These are phyloP conservation scores for Dictyostelium capitatum DNA, from an alignment of 78 protist species.

Conservation along the genomic window DNA sequence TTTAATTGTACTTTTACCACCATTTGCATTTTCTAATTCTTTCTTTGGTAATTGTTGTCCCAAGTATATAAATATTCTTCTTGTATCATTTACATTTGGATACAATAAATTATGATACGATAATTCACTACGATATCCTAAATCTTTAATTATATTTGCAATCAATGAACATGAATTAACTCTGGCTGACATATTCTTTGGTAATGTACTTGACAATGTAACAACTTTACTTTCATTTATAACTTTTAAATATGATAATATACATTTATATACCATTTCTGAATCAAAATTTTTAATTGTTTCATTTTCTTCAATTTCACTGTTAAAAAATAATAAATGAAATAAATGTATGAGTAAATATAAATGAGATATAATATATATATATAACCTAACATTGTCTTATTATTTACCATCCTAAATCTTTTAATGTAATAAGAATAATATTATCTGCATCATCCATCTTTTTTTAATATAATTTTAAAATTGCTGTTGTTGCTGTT, in stretches of 20 bases:
- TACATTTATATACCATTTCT: conserved; percentile 59
- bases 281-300: conserved; percentile 75
- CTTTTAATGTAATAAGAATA: conserved; percentile 69
- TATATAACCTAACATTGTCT: background rate
- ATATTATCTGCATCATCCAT: conserved; percentile 86
- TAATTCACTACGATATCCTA: conserved; percentile 83
- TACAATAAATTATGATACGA: conserved; percentile 84
- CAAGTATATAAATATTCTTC: conserved; percentile 79
- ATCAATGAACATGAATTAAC: conserved; percentile 64
- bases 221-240: conserved; percentile 70
- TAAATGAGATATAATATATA: background rate
- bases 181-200: conserved; percentile 79
- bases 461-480: background rate
- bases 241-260: conserved; percentile 39
- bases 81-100: conserved; percentile 74
- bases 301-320: conserved; percentile 59
- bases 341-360: background rate
- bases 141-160: conserved; percentile 56
- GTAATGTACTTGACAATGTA: conserved; percentile 68
- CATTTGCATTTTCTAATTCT: conserved; percentile 18
- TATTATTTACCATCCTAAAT: conserved; percentile 70
- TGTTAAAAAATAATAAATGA: too few species aligned
- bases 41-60: conserved; percentile 72
- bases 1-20: background rate
- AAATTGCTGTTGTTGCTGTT: too few species aligned